Evolutionary conservation across 192 early-diverging fungal species (phyloP).

Genomic region (Backusella tuberculispora): DNA sequence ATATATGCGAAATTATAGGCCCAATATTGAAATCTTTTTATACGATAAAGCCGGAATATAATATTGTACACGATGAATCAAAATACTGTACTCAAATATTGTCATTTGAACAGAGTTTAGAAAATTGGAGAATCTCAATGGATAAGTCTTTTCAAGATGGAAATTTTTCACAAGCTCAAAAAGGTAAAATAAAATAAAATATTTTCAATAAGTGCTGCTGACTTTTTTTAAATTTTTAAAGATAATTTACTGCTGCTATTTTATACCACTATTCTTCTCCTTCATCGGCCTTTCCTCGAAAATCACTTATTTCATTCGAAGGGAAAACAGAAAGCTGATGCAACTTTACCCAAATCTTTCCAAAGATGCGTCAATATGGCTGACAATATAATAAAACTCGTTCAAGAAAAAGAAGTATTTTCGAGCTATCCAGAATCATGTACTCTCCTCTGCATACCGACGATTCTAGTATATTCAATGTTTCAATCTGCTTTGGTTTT

Average conservation of each 20-base stretch:
- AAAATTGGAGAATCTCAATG: constrained; percentile 30
- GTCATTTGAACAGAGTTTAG: constrained; percentile 31
- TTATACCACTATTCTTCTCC: constrained; percentile 44
- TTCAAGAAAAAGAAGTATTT: background rate
- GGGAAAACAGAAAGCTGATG: background rate
- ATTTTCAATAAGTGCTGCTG: background rate
- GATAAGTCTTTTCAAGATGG: constrained; percentile 21
- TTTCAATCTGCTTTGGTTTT: constrained; percentile 7
- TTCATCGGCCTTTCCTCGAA: constrained; percentile 52
- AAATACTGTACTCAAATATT: constrained; percentile 47
- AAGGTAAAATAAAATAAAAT: constrained; percentile 16
- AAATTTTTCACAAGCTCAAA: constrained; percentile 17
- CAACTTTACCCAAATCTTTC: constrained; percentile 21
- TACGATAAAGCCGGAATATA: constrained; percentile 44
- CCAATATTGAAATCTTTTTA: constrained; percentile 51
- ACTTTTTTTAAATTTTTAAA: background rate
- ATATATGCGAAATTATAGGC: constrained; percentile 55
- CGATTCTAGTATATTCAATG: background rate
- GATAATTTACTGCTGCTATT: constrained; percentile 41
- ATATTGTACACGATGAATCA: constrained; percentile 39
- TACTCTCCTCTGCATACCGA: background rate
- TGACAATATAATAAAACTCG: constrained; percentile 9
- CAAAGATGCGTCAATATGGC: constrained; percentile 18
- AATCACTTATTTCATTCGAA: background rate
- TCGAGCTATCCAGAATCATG: background rate